Evolutionary conservation across 83 land plant genomes (phyloP).

Genomic region (Picea engelmannii): DNA sequence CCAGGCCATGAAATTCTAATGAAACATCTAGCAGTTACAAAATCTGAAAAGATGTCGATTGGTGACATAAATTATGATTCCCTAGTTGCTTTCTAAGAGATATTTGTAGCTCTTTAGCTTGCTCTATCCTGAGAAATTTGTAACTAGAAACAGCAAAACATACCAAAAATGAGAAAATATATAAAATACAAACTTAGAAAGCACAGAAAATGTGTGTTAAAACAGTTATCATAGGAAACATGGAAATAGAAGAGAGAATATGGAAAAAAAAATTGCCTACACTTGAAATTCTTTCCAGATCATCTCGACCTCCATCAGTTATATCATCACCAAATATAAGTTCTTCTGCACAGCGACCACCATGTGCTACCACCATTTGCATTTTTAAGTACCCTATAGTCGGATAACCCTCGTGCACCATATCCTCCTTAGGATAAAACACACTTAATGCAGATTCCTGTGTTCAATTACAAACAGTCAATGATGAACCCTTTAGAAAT

Average conservation of each 20-base stretch:
- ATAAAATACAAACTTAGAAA: neutral
- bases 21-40: no score
- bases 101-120: neutral
- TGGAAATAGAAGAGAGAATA: neutral
- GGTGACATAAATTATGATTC: neutral
- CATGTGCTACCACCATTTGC: slow-evolving; percentile 99
- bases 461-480: neutral
- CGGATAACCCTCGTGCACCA: slow-evolving; percentile 72
- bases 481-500: neutral
- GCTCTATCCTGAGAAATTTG: neutral
- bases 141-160: neutral
- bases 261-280: slow-evolving; percentile 29
- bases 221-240: neutral
- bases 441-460: slow-evolving; percentile 87
- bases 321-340: slow-evolving; percentile 81
- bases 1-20: no score
- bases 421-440: slow-evolving; percentile 88
- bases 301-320: slow-evolving; percentile 91
- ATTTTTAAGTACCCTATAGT: slow-evolving; percentile 93
- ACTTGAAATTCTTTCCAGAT: slow-evolving; percentile 76
- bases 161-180: neutral
- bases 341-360: slow-evolving; percentile 96
- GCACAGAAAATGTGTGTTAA: neutral
- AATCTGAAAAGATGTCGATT: neutral
- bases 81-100: neutral